Conservation (phyloP, 148 eudicot genomes). For the Silene latifolia region DNA sequence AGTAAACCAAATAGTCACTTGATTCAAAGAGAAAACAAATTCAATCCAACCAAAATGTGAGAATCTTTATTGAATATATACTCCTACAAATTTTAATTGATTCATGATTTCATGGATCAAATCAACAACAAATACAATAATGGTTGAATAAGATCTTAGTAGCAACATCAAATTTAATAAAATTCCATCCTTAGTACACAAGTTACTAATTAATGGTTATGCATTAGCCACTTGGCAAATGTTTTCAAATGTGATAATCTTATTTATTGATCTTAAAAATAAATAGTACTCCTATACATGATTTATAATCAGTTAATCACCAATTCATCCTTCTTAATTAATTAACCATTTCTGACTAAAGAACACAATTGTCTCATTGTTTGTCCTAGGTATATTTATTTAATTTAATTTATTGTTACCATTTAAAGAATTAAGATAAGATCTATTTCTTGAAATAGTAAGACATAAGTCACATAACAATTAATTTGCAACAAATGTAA, state of each 20-base stretch:
- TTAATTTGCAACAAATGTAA: neutral
- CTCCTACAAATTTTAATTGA: neutral
- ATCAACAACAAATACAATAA: neutral
- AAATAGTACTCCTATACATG: neutral
- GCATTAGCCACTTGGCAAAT: conserved; percentile 9
- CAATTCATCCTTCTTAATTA: neutral
- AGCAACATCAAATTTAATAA: conserved; percentile 1
- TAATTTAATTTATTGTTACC: neutral
- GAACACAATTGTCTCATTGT: conserved; percentile 13
- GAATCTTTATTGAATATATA: neutral
- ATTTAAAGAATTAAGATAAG: conserved; percentile 2
- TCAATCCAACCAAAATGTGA: neutral
- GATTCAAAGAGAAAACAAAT: neutral
- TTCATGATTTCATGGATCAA: neutral
- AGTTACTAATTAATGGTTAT: neutral
- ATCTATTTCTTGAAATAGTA: conserved; percentile 2
- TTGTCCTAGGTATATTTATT: neutral
- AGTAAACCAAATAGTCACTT: too few relatives aligned
- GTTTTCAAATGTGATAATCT: neutral
- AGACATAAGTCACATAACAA: neutral
- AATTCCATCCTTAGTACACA: too few relatives aligned
- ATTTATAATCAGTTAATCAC: neutral
- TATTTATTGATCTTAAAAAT: neutral
- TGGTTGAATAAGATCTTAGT: neutral
- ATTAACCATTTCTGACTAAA: neutral